Evolutionary conservation across 768 basidiomycete species (phyloP).

Genomic region (Lactarius indigo): DNA sequence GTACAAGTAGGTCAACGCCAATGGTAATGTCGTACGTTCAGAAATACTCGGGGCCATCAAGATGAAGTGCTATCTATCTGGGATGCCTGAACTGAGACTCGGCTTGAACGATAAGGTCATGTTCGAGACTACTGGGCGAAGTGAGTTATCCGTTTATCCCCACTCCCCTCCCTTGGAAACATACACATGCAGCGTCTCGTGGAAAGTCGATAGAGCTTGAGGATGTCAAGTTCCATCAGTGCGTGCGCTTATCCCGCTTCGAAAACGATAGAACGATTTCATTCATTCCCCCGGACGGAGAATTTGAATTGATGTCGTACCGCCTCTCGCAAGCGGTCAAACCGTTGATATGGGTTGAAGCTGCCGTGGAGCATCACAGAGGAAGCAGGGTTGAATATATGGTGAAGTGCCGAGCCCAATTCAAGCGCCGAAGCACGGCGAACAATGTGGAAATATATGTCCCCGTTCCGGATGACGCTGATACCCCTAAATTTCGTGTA

Average conservation of each 20-base stretch:
- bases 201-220: constrained; percentile 99
- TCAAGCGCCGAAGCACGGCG: constrained; percentile 93
- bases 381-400: constrained; percentile 95
- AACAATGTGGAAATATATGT: constrained; percentile 99
- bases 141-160: constrained; percentile 44
- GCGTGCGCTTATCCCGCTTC: constrained; percentile 93
- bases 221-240: constrained; percentile 99
- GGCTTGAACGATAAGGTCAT: constrained; percentile 99
- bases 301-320: constrained; percentile 98
- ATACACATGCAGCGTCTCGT: constrained; percentile 53
- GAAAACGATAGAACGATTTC: constrained; percentile 99
- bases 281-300: constrained; percentile 98
- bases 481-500: constrained; percentile 95
- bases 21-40: constrained; percentile 93
- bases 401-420: constrained; percentile 95
- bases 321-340: constrained; percentile 96
- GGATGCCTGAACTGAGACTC: constrained; percentile 97
- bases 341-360: constrained; percentile 96
- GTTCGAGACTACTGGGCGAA: constrained; percentile 96
- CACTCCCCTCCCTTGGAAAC: not conserved
- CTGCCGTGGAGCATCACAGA: constrained; percentile 89
- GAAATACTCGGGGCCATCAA: constrained; percentile 98
- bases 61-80: constrained; percentile 99
- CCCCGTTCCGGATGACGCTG: constrained; percentile 98
- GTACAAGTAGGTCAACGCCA: constrained; percentile 78